These are phyloP conservation scores for Mycena rebaudengoi DNA, from an alignment of 768 basidiomycete species.

Conservation along the genomic window DNA sequence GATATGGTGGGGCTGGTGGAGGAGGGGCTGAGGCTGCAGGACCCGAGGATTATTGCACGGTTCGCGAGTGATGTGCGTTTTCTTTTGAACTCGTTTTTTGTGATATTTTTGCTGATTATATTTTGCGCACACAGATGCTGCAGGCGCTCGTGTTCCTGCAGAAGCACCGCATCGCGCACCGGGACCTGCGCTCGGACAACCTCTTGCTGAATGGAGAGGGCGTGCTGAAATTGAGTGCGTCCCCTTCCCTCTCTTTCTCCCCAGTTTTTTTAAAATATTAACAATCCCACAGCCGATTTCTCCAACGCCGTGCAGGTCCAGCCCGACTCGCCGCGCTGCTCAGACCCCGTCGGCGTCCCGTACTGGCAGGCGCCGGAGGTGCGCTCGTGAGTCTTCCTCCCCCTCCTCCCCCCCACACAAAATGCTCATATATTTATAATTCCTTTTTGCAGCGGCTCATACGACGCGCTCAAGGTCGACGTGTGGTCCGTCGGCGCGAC, in stretches of 20 bases:
- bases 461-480: constrained; percentile 79
- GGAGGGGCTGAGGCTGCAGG: constrained; percentile 70
- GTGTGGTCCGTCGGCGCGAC: constrained; percentile 87
- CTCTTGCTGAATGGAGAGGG: constrained; percentile 74
- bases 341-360: constrained; percentile 72
- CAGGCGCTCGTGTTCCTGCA: constrained; percentile 73
- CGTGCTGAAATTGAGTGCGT: constrained; percentile 77
- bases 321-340: constrained; percentile 55
- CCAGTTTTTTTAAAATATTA: not conserved
- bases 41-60: constrained; percentile 69
- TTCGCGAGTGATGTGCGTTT: constrained; percentile 79
- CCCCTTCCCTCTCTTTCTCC: not conserved
- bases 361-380: constrained; percentile 92
- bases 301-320: constrained; percentile 75
- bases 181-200: constrained; percentile 88
- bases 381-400: constrained; percentile 59
- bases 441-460: constrained; percentile 58
- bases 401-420: not conserved
- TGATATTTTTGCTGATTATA: not conserved
- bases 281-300: constrained; percentile 69
- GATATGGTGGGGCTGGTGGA: constrained; percentile 75
- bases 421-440: constrained; percentile 23
- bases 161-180: constrained; percentile 74
- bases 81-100: not conserved
- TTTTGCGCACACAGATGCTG: too few relatives aligned